Evolutionary conservation across 1,284 basidiomycete genomes (phyloP), one percentile per base, ranked within the genome.

Genomic region (Kwoniella shivajii): DNA sequence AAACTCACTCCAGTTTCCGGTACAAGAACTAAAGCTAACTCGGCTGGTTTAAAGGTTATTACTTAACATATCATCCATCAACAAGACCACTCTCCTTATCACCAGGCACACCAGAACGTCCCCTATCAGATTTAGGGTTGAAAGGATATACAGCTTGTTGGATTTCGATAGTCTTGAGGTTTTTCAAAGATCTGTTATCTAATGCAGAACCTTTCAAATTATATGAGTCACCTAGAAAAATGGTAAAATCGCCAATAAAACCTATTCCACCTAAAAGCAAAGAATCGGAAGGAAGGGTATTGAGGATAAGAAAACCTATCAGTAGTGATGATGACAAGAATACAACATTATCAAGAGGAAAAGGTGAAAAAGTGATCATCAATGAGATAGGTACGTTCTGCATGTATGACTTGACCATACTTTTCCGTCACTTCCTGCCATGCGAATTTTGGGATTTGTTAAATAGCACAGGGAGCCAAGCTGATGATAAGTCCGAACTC

Each of bases 121-220:
- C 95, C 0, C 80, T 99, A 0, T 97, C 93, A 0, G 92, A 94
- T 64, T 84, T 98, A 11, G 95, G 96, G 3, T 81, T 94, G 14
- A 85, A 89, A 57, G 90, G 91, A 56, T 99, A 98, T 78, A 84
- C 94, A 31, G 85, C 91, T 4, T 96, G 88, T 74, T 99, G 96
- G 95, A 85, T 89, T 1, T 84, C 89, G 1, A 88, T 88, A 0
- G 81, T 97, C 43, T 79, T 97, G 18, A 85, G 92, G 27, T 90
- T 92, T 76, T 86, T 96, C 68, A 81, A 86, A 82, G 84, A 69
- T 31, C 82, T 78, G 7, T 74, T 77, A 26, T 57, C 66, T n/a
- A 59, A 63, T 38, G 65, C 60, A 6, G 57, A 61, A 27, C 57
- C 54, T 3, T 49, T 60, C 36, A 55, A 41, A 34, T 34, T n/a